Evolutionary conservation across 441 rosid genomes (phyloP), one percentile per base, ranked within the genome.

Genomic region (Populus hybrid): DNA sequence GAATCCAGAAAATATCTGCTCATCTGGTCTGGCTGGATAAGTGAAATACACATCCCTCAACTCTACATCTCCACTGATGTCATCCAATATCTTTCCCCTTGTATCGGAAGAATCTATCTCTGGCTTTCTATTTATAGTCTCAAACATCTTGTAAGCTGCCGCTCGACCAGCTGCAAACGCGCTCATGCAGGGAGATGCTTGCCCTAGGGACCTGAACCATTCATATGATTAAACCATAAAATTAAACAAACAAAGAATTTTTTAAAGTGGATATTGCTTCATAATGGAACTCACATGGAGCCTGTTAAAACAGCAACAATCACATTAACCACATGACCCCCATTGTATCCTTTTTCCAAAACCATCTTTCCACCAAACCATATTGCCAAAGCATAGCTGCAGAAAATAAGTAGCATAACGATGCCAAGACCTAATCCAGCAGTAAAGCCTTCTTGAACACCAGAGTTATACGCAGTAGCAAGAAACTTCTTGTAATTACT

Each of bases 111-210:
- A 84, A 81, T 95, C 98, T 6, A 92, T 94, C 75, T 81, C 85
- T 5, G 92, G 99, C 75, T 82, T 87, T 81, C 97, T 84, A 16
- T 89, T 78, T 42, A 95, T 94, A 1, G 95, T 88, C 78, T 95
- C 91, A 12, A 94, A 92, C 97, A 95, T 94, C 85, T 95, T 92
- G 72, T 83, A 92, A 0, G 97, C 95, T 1, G 94, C 99, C 10
- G 93, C 97, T 85, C 86, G 91, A 75, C 97, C 97, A 10, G 98
- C 89, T 7, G 91, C 94, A 76, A 92, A 95, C 12, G 91, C 85
- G 16, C 81, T 86, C 83, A 94, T 35, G 77, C 89, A 87, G 6
- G 94, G 92, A 69, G 97, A 90, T 81, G 97, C 86, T 76, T 94
- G 92, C 12, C 99, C 97, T 19, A 95, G 73, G 14, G 97, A 90